Evolutionary conservation across 495 filamentous ascomycete genomes (phyloP).

Genomic region (Polyplosphaeria fusca): DNA sequence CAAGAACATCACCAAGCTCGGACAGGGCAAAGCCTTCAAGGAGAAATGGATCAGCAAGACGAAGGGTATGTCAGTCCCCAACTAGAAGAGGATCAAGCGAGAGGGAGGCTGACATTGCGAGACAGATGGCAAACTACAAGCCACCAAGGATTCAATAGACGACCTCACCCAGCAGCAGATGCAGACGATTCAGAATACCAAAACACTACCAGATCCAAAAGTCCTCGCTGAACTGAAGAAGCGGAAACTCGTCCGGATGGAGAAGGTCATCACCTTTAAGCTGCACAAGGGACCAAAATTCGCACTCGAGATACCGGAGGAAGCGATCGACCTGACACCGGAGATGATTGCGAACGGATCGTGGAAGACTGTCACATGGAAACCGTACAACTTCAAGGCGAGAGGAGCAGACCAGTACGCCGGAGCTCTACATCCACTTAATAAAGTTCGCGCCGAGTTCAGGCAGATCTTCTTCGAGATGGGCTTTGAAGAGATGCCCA

Average conservation of each 20-base stretch:
- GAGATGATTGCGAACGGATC: conserved; percentile 82
- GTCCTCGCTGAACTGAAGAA: conserved; percentile 77
- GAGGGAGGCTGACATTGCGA: no score
- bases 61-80: conserved; percentile 36
- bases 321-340: conserved; percentile 90
- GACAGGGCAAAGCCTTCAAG: conserved; percentile 95
- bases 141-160: no score
- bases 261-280: conserved; percentile 81
- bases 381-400: conserved; percentile 96
- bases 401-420: conserved; percentile 72
- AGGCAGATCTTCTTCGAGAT: conserved; percentile 94
- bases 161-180: conserved; percentile 76
- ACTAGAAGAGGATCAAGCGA: no score
- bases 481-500: conserved; percentile 83
- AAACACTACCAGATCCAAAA: conserved; percentile 66
- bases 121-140: no score
- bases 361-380: conserved; percentile 85
- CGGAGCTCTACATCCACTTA: conserved; percentile 91
- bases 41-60: conserved; percentile 94
- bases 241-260: conserved; percentile 75
- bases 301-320: conserved; percentile 77
- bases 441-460: conserved; percentile 92
- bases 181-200: conserved; percentile 62
- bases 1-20: conserved; percentile 79
- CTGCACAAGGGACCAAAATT: conserved; percentile 84